phyloP scores from a whole-genome alignment of 306 rosid species.

The Pterocarpus santalinus region DNA sequence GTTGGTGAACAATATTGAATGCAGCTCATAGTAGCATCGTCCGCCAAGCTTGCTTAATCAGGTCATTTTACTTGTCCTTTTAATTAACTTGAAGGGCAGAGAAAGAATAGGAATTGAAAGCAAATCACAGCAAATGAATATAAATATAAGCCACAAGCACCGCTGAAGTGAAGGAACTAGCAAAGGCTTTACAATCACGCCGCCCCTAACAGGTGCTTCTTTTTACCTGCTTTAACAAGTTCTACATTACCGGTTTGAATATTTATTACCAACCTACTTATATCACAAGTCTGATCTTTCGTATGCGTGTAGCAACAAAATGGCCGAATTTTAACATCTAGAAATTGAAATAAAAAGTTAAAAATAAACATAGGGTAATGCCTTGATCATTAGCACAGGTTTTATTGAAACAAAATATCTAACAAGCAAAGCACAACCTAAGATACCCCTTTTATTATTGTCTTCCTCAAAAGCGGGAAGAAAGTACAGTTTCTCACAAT shows the following conservation, averaged over 20 bases:
- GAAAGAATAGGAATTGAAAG: neutral
- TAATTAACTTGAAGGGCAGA: neutral
- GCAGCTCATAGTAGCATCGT: slow-evolving; percentile 22
- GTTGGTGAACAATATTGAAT: slow-evolving; percentile 50
- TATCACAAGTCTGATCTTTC: neutral
- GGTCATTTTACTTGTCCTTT: slow-evolving; percentile 25
- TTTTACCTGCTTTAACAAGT: neutral
- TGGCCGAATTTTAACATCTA: no score
- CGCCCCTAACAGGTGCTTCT: neutral
- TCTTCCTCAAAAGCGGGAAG: no score
- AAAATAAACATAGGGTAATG: no score
- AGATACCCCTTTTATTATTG: no score
- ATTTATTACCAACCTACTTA: neutral
- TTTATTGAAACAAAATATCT: no score
- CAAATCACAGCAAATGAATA: neutral
- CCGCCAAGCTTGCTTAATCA: slow-evolving; percentile 13
- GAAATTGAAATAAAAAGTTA: no score
- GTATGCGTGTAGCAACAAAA: neutral
- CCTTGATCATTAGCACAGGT: no score
- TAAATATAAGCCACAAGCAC: neutral
- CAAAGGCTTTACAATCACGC: neutral
- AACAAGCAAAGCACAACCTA: no score
- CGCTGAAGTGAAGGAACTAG: slow-evolving; percentile 29
- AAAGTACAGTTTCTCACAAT: no score
- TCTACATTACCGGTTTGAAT: neutral